Base-by-base conservation (phyloP, 75 land plant species). In the Ceratopteris richardii region DNA sequence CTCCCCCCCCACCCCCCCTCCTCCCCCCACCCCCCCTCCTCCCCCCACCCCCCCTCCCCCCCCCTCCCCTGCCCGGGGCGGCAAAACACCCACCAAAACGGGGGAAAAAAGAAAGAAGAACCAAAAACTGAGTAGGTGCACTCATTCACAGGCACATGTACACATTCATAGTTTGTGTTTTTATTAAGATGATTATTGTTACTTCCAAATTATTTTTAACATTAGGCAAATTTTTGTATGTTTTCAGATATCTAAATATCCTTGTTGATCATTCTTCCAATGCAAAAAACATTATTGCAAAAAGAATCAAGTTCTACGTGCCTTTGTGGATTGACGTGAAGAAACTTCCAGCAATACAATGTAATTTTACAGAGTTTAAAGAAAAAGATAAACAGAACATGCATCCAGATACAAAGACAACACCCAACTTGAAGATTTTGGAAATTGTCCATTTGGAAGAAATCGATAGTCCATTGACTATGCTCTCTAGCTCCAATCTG, bases 281-380 rank as follows among this genome's bases (percentile, higher is more conserved):
- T 60, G 76, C 66, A 24, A 80, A 64, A 4, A 79, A 64, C 1
- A 17, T 71, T 13, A 48, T 64, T 42, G 74, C 80, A 22, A 87
- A 71, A 57, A 62, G 69, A 40, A 56, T 95, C 12, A 76, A 83
- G 66, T 48, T 90, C 0, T 95, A 83, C 64, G 81, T 84, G 25
- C 86, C 97, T 23, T 90, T 68, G 55, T 95, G 99, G 99, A 62
- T 95, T 44, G 73, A 76, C 65, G 65, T 82, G 66, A 58, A 64
- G 29, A 76, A 82, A 55, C 87, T 91, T 18, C 97, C 99, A 6
- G 71, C 82, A 17, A 73, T 95, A 57, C 76, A 64, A 2, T 76
- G 50, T 41, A 80, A 69, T 62, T 52, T 95, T 64, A 19, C 76
- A 10, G 76, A 69, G 14, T 16, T 66, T 44, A 68, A 51, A 22